phyloP scores from a whole-genome alignment of 495 filamentous ascomycete genomes.

The Penicillium atrosanguineum region DNA sequence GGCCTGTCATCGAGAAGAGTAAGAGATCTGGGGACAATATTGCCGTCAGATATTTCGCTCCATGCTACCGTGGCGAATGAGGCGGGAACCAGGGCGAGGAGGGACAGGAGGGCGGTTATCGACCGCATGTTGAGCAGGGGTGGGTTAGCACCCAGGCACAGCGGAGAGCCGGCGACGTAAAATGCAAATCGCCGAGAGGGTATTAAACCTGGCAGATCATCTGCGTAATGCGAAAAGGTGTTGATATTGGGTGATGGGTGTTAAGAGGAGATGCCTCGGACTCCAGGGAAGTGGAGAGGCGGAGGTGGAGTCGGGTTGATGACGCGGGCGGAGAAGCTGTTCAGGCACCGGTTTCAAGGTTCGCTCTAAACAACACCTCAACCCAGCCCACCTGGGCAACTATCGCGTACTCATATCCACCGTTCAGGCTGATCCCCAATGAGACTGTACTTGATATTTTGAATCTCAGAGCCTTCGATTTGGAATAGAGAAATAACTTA shows the following conservation, averaged over 20 bases:
- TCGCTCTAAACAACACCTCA: background rate
- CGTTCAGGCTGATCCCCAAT: too few species aligned
- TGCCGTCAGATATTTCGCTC: conserved; percentile 33
- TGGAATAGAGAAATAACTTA: too few species aligned
- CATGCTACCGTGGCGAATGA: conserved; percentile 24
- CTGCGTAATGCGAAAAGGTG: background rate
- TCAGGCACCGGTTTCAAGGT: conserved; percentile 13
- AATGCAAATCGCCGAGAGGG: conserved; percentile 8
- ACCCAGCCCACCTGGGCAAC: too few species aligned
- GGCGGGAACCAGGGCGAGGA: conserved; percentile 25
- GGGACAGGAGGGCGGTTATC: conserved; percentile 23
- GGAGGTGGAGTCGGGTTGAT: conserved; percentile 25
- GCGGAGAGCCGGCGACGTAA: conserved; percentile 6
- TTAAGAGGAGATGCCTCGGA: conserved; percentile 6
- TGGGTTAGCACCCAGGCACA: conserved; percentile 9
- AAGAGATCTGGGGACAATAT: conserved; percentile 36
- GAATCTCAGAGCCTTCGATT: too few species aligned
- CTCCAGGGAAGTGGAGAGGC: conserved; percentile 16
- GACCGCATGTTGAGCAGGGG: conserved; percentile 33
- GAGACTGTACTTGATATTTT: too few species aligned
- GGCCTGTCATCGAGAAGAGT: conserved; percentile 57
- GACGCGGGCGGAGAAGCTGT: conserved; percentile 40
- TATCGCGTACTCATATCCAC: too few species aligned
- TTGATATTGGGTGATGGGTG: background rate
- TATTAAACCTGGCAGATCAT: conserved; percentile 10